Conservation (phyloP, 257 asterid genomes). For the Gentiana macrophylla region DNA sequence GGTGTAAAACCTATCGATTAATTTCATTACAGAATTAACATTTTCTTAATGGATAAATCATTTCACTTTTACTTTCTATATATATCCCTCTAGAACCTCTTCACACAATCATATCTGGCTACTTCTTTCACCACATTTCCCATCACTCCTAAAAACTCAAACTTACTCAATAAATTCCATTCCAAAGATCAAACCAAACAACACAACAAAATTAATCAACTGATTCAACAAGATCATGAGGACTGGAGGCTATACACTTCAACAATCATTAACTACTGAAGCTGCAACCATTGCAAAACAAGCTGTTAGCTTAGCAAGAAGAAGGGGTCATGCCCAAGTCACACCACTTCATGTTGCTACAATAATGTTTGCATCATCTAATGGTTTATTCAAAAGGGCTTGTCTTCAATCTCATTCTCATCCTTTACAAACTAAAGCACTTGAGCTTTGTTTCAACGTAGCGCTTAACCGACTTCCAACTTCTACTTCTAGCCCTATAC, state of each 20-base stretch:
- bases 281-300: constrained; percentile 68
- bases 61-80: too few species aligned
- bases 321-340: constrained; percentile 92
- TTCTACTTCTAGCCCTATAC: constrained; percentile 49
- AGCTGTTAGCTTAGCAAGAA: constrained; percentile 58
- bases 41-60: too few species aligned
- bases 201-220: too few species aligned
- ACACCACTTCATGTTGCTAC: constrained; percentile 94
- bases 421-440: constrained; percentile 93
- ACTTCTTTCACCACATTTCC: constrained; percentile 10
- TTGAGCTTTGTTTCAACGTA: constrained; percentile 91
- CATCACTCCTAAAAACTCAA: constrained; percentile 5
- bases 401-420: constrained; percentile 85
- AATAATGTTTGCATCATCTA: constrained; percentile 60
- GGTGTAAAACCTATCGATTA: too few species aligned
- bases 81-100: too few species aligned
- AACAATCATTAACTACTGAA: constrained; percentile 72
- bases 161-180: constrained; percentile 1
- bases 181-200: not conserved
- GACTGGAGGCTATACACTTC: constrained; percentile 79
- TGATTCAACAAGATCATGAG: constrained; percentile 31
- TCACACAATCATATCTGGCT: too few species aligned
- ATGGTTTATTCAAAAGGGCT: constrained; percentile 52
- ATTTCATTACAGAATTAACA: too few species aligned
- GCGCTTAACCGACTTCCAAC: constrained; percentile 92